Evolutionary conservation across 2,329 filamentous ascomycete species (phyloP), one percentile per base, ranked within the genome.

Genomic region (Thielaviopsis cerberus): DNA sequence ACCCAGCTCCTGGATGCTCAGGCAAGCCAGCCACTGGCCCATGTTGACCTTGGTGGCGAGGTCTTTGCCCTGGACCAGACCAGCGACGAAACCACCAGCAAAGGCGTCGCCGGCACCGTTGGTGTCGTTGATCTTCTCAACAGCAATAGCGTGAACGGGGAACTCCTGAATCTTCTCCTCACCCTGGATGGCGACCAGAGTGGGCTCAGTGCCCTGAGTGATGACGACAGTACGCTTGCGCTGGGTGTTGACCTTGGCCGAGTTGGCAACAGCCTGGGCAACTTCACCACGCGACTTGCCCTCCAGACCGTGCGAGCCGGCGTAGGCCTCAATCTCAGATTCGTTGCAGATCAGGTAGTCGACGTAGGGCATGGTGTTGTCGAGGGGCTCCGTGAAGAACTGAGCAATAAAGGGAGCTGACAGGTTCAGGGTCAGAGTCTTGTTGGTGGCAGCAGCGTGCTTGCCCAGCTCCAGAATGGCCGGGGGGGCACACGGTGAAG

Each of bases 331-430:
- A 54, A 90, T 91, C 76, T 98, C 92, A 64, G 87, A 86, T 82
- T 98, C 92, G 75, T 98, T 98, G 68, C 90, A 91, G 70, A 98
- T 86, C 62, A 97, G 77, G 73, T 91, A 94, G 75, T 97, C 90
- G 78, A 89, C 94, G 81, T 95, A 96, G 27, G 86, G 86, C 57
- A 88, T 77, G 57, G 86, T 85, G 66, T 82, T 83, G 72, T 95
- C 88, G 53, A 98, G 81, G 63, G 82, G 86, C 54, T 96, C 90
- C 78, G 96, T 96, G 85, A 97, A 98, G 80, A 96, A 95, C 69
- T 94, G 86, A 45, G 85, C 76, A 67, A 98, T 95, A 77, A 98
- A 98, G 61, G 92, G 92, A 7, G 92, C 92, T 55, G 88, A 92
- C 62, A 98, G 81, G 65, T 89, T 94, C 65, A 98, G 82, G 66